phyloP scores from a whole-genome alignment of 441 rosid species.

The Gossypium lobatum region DNA sequence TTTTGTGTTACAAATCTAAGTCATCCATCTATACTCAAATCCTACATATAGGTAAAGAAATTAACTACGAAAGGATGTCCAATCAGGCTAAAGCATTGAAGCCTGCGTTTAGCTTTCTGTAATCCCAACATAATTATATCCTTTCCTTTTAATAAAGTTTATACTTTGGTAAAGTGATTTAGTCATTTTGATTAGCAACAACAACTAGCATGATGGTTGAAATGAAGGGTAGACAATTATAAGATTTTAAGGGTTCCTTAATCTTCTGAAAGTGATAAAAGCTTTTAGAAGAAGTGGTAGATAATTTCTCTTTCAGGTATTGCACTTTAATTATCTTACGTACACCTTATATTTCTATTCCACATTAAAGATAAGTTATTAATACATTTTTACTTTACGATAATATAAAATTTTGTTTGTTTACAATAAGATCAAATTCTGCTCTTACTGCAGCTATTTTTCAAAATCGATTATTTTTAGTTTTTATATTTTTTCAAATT shows the following conservation, averaged over 20 bases:
- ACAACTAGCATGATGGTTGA: too few relatives aligned
- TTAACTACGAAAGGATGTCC: too few relatives aligned
- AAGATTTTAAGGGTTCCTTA: not conserved
- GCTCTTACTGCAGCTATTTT: too few relatives aligned
- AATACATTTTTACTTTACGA: not conserved
- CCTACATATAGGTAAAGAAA: not conserved
- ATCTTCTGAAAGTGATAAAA: not conserved
- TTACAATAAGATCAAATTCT: too few relatives aligned
- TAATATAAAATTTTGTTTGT: too few relatives aligned
- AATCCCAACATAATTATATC: not conserved
- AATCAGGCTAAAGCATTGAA: too few relatives aligned
- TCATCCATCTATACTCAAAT: not conserved
- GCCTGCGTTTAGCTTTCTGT: not conserved
- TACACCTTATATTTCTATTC: not conserved
- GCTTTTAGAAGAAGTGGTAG: not conserved
- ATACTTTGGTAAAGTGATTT: not conserved
- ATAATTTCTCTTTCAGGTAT: not conserved
- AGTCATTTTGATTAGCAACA: not conserved
- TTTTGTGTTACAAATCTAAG: not conserved
- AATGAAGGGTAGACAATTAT: not conserved
- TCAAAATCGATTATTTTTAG: too few relatives aligned
- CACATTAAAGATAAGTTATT: not conserved
- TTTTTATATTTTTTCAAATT: too few relatives aligned
- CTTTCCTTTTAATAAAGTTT: not conserved
- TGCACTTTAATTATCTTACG: not conserved